Evolutionary conservation across 805 yeast species (phyloP), one percentile per base, ranked within the genome.

Genomic region (Yamadazyma endophytica): DNA sequence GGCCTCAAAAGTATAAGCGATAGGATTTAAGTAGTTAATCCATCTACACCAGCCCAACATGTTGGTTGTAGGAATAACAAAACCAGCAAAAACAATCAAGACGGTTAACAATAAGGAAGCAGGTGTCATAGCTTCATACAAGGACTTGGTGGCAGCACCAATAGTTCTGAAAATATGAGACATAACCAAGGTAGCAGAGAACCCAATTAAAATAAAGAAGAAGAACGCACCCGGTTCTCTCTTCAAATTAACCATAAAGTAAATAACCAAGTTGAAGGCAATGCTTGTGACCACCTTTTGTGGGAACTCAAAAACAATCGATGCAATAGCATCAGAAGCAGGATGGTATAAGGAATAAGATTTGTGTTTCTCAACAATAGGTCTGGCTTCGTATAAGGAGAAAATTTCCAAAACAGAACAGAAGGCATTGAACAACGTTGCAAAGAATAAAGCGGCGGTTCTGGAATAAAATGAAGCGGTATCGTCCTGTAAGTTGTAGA

Each of bases 281-380:
- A 49, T 39, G 51, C 52, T 50, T 18, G 46, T 40, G 6, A 59
- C 37, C 54, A 82, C 81, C 32, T 75, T 65, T 3, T 88, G 87
- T 38, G 82, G 54, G 24, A 76, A 79, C 3, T 84, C 70, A 4
- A 79, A 36, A 9, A 11, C 12, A 27, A 77, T 62, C 5, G 76
- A 61, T 0, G 85, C 79, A 4, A 82, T 43, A 1, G 87, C 81
- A 48, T 82, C 90, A 3, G 84, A 77, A 9, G 86, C 70, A 3
- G 89, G 88, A 36, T 77, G 77, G 52, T 80, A 84, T 35, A 82
- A 68, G 0, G 85, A 77, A 43, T 79, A 84, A 28, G 70, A 67
- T 46, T 79, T 76, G 50, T 84, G 94, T 47, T 83, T 82, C 43
- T 71, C 73, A 17, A 80, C 69, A 40, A 84, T 75, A 23, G 80